phyloP scores from a whole-genome alignment of 345 rosid species.

The Boechera retrofracta region DNA sequence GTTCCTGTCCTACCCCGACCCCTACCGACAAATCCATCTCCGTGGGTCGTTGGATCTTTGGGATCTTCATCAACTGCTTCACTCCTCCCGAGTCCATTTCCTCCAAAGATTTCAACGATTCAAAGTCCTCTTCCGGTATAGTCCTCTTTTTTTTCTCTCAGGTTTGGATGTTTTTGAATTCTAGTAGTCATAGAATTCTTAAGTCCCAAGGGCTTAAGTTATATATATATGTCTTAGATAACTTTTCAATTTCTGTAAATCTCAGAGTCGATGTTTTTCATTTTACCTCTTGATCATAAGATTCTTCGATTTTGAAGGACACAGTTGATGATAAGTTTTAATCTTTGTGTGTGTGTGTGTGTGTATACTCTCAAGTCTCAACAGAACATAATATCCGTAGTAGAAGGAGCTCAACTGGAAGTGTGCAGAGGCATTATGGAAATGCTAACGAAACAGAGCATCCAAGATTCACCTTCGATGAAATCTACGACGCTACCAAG shows the following conservation, averaged over 20 bases:
- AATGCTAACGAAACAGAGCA: constrained; percentile 53
- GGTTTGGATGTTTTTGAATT: no score
- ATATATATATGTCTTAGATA: neutral
- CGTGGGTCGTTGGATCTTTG: constrained; percentile 58
- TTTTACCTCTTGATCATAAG: neutral
- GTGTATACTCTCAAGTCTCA: neutral
- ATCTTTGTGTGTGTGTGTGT: neutral
- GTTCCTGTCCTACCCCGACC: constrained; percentile 40
- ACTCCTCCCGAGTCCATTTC: constrained; percentile 62
- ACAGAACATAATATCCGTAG: constrained; percentile 52
- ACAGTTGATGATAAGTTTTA: neutral
- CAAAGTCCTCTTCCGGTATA: neutral
- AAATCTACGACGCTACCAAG: constrained; percentile 69
- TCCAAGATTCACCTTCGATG: constrained; percentile 61
- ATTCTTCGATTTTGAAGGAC: neutral
- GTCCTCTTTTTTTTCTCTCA: neutral
- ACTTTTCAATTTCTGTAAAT: neutral
- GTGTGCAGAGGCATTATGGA: constrained; percentile 45
- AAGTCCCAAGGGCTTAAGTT: no score
- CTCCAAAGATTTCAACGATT: constrained; percentile 41
- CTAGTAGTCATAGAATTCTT: no score
- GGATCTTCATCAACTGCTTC: constrained; percentile 68
- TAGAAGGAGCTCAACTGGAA: constrained; percentile 51
- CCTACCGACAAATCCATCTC: constrained; percentile 47
- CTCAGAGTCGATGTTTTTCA: no score